These are phyloP conservation scores for Aurinia saxatilis DNA, from an alignment of 345 rosid genomes.

Conservation along the genomic window DNA sequence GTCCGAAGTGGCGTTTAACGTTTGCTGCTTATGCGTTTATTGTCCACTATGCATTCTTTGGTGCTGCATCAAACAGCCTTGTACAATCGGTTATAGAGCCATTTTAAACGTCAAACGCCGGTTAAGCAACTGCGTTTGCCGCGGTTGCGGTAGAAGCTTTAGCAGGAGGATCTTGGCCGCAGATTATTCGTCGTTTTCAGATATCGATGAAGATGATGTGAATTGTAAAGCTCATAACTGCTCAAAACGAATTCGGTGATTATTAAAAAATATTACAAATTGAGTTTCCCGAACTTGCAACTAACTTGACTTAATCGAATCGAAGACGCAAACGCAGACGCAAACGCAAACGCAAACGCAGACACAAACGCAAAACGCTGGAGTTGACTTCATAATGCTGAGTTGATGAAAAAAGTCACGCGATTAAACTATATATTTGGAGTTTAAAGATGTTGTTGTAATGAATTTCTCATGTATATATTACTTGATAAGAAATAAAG, in stretches of 20 bases:
- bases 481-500: too few species aligned
- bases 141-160: constrained; percentile 26
- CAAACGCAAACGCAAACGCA: constrained; percentile 1
- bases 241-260: constrained; percentile 9
- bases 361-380: constrained; percentile 3
- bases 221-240: constrained; percentile 15
- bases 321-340: constrained; percentile 9
- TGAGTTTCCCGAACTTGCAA: background rate
- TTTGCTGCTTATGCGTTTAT: constrained; percentile 46
- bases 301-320: background rate
- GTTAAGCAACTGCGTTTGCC: constrained; percentile 35
- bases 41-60: constrained; percentile 58
- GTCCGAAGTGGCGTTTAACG: constrained; percentile 42
- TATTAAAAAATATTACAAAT: background rate
- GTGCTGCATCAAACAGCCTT: constrained; percentile 53
- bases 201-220: constrained; percentile 43
- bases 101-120: constrained; percentile 22
- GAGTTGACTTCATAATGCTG: constrained; percentile 12
- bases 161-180: constrained; percentile 29
- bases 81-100: constrained; percentile 46
- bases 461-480: too few species aligned
- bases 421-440: too few species aligned
- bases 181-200: constrained; percentile 70
- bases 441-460: too few species aligned
- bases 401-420: background rate